Evolutionary conservation across 495 filamentous ascomycete genomes (phyloP).

Genomic region (Penicillium ochrochloron): DNA sequence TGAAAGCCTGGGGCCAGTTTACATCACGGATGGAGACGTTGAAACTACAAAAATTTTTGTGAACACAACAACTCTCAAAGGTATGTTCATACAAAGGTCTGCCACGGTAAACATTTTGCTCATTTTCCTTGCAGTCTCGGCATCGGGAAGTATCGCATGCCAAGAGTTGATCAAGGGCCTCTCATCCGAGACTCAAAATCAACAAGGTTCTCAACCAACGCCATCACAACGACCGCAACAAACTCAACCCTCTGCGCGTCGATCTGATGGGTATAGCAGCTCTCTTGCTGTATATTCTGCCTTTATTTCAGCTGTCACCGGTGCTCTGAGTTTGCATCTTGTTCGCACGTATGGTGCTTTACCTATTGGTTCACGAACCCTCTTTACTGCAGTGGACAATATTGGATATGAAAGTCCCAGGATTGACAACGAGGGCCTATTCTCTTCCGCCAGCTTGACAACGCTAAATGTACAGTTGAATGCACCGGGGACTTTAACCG

Average conservation of each 20-base stretch:
- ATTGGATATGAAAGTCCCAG: slow-evolving; percentile 37
- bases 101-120: slow-evolving; percentile 11
- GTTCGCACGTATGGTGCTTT: slow-evolving; percentile 44
- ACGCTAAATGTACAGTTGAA: slow-evolving; percentile 49
- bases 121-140: slow-evolving; percentile 38
- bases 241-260: slow-evolving; percentile 31
- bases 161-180: slow-evolving; percentile 47
- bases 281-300: slow-evolving; percentile 50
- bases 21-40: slow-evolving; percentile 33
- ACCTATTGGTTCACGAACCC: slow-evolving; percentile 51
- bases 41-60: slow-evolving; percentile 42
- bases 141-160: slow-evolving; percentile 44
- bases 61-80: slow-evolving; percentile 45
- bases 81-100: slow-evolving; percentile 20
- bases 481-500: slow-evolving; percentile 42
- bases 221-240: slow-evolving; percentile 37
- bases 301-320: slow-evolving; percentile 50
- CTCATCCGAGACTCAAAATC: slow-evolving; percentile 38
- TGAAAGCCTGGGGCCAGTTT: slow-evolving; percentile 40
- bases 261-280: slow-evolving; percentile 41
- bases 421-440: slow-evolving; percentile 35
- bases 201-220: slow-evolving; percentile 24
- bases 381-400: slow-evolving; percentile 45
- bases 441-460: slow-evolving; percentile 40
- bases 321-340: slow-evolving; percentile 46